Evolutionary conservation across 2,329 filamentous ascomycete species (phyloP), one percentile per base, ranked within the genome.

Genomic region (Aulographum hederae): DNA sequence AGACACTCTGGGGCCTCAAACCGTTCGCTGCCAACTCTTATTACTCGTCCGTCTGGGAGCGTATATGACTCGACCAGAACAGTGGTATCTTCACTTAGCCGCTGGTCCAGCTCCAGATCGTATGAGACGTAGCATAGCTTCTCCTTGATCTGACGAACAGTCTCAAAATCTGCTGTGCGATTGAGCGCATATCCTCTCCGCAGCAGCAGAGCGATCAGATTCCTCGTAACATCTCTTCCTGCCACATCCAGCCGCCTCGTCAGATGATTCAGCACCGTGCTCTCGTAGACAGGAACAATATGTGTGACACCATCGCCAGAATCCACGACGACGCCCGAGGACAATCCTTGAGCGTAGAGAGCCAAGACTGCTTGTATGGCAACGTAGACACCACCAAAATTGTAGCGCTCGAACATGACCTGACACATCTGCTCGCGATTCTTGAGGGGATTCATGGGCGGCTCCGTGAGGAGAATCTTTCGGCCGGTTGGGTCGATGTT

Each of bases 61-160:
- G 89, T 98, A 63, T 98, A 98, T 51, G 81, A 91, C 58, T 98
- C 89, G 8, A 98, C 89, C 34, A 98, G 65, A 6, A 94, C 84
- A 1, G 89, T 98, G 12, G 89, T 98, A 47, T 98, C 89, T 60
- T 98, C 89, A 48, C 81, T 91, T 40, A 98, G 72, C 44, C 80
- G 75, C 61, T 95, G 85, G 64, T 98, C 89, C 34, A 98, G 67
- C 57, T 92, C 84, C 35, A 98, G 70, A 54, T 98, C 89, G 63
- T 95, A 98, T 10, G 85, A 94, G 35, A 98, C 86, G 54, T 98
- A 98, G 67, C 89, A 95, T 32, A 98, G 78, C 67, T 98, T 98
- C 67, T 98, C 89, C 63, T 98, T 98, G 64, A 98, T 95, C 56
- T 95, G 86, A 39, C 89, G 79, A 34, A 98, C 89, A 3, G 89